These are phyloP conservation scores for Lachnellula occidentalis DNA, from an alignment of 2,329 filamentous ascomycete species.

Conservation along the genomic window DNA sequence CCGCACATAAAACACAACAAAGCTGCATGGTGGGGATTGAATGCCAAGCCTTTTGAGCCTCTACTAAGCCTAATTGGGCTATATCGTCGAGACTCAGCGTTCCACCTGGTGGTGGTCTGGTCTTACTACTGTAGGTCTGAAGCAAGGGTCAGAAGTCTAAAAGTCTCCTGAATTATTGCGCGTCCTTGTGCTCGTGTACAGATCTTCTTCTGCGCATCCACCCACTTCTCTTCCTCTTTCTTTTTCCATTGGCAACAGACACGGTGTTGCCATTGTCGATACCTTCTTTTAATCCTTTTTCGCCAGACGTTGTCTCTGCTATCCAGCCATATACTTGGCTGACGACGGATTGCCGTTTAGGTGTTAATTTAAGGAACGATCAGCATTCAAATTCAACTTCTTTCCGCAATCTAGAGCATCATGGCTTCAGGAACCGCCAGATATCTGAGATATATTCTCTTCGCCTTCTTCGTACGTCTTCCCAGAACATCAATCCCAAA, in stretches of 20 bases:
- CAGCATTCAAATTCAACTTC: neutral
- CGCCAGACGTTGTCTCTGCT: slow-evolving; percentile 5
- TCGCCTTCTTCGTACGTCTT: slow-evolving; percentile 72
- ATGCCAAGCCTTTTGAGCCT: neutral
- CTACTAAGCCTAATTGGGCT: neutral
- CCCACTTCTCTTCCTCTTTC: neutral
- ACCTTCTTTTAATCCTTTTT: slow-evolving; percentile 8
- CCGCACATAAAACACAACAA: no score
- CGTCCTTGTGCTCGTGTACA: neutral
- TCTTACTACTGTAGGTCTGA: no score
- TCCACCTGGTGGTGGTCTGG: no score
- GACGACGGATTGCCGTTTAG: neutral
- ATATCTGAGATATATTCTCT: slow-evolving; percentile 71
- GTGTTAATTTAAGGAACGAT: slow-evolving; percentile 3
- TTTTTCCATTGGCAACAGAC: slow-evolving; percentile 1
- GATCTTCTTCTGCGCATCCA: neutral
- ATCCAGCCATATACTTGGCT: neutral
- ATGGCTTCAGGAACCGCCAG: slow-evolving; percentile 44
- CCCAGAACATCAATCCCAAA: neutral
- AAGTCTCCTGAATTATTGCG: neutral
- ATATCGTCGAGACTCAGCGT: no score
- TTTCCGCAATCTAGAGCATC: neutral
- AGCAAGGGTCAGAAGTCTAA: no score
- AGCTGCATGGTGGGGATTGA: neutral
- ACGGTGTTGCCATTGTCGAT: slow-evolving; percentile 1